A percentile compares a stretch with the other conserved stretches of the same genome.
Evolutionary conservation across 2,329 filamentous ascomycete species (phyloP).

Genomic region (Alternaria longipes): DNA sequence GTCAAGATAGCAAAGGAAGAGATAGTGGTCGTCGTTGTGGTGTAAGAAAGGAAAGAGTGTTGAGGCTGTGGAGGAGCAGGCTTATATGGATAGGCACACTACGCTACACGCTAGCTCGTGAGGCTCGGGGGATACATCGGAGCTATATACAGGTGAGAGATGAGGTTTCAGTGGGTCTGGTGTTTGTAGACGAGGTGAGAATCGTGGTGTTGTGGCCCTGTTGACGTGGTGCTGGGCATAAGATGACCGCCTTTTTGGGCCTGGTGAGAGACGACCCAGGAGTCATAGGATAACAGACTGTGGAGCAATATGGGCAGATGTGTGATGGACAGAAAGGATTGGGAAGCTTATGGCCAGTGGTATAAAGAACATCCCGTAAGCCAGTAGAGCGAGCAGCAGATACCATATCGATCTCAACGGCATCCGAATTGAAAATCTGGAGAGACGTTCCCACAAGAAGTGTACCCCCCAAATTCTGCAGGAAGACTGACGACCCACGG

Average conservation of each 20-base stretch:
- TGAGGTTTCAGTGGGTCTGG: not conserved
- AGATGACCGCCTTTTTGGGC: not conserved
- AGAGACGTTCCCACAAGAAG: not conserved
- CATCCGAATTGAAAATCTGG: not conserved
- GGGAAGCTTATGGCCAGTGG: not conserved
- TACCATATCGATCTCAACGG: not conserved
- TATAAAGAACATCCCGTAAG: too few species aligned
- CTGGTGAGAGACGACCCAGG: slow-evolving; percentile 5
- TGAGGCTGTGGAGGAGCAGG: slow-evolving; percentile 10
- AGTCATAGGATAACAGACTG: not conserved
- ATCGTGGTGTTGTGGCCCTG: not conserved
- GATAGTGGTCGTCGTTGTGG: slow-evolving; percentile 15
- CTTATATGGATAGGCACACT: slow-evolving; percentile 25
- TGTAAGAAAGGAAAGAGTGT: slow-evolving; percentile 27
- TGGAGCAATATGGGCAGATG: not conserved
- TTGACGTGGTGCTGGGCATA: not conserved
- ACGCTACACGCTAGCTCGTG: slow-evolving; percentile 6
- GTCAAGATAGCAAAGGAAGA: slow-evolving; percentile 9
- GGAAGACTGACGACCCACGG: not conserved
- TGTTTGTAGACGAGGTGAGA: not conserved
- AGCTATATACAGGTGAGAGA: slow-evolving; percentile 19
- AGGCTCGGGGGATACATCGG: not conserved
- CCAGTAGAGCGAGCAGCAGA: not conserved
- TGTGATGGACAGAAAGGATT: not conserved
- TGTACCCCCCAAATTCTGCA: not conserved